These are phyloP conservation scores for Mortierella sp. DNA, from an alignment of 371 early-diverging fungal species.

Conservation along the genomic window DNA sequence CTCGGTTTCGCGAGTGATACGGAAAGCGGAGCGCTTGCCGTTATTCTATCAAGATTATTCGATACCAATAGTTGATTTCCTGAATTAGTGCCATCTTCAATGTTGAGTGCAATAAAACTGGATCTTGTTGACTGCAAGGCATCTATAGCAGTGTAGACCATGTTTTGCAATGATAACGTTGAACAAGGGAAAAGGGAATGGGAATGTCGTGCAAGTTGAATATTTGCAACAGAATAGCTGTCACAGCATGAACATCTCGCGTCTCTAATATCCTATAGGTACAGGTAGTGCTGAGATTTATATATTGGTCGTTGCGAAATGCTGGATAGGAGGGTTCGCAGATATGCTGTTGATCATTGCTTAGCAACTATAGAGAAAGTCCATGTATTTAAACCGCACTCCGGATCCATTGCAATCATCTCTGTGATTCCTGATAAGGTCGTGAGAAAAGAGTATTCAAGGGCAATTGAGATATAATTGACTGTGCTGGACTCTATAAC, in stretches of 20 bases:
- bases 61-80: not conserved
- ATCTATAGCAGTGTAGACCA: not conserved
- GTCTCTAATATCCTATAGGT: not conserved
- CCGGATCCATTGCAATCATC: not conserved
- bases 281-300: not conserved
- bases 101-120: not conserved
- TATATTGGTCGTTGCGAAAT: too few relatives aligned
- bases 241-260: not conserved
- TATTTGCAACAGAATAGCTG: not conserved
- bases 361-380: not conserved
- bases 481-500: not conserved
- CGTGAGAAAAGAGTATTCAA: not conserved
- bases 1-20: constrained; percentile 93
- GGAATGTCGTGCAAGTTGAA: not conserved
- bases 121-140: not conserved
- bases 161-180: too few relatives aligned
- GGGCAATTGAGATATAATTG: not conserved
- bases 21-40: constrained; percentile 87
- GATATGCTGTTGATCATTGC: not conserved
- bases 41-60: constrained; percentile 69
- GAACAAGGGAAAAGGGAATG: not conserved
- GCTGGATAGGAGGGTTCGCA: too few relatives aligned
- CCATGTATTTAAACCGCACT: not conserved
- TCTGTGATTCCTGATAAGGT: not conserved
- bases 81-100: constrained; percentile 1